Conservation (phyloP, 345 rosid genomes). For the Litchi chinensis region DNA sequence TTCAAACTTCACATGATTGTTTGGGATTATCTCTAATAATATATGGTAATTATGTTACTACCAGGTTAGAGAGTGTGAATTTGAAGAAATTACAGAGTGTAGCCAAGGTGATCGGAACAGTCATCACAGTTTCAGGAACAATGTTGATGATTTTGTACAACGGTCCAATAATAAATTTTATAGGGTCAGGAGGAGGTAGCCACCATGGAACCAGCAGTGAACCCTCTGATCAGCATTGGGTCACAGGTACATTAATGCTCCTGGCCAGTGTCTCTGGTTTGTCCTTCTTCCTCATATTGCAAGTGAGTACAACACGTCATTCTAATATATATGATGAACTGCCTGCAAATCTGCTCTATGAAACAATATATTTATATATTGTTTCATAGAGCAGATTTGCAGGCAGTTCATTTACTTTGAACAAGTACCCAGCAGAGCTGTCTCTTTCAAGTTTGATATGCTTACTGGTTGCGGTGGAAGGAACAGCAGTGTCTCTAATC, state of each 20-base stretch:
- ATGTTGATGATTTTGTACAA: constrained; percentile 94
- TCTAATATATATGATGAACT: too few species aligned
- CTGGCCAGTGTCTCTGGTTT: constrained; percentile 61
- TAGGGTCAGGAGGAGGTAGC: constrained; percentile 35
- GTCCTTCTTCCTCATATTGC: constrained; percentile 83
- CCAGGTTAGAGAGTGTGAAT: constrained; percentile 73
- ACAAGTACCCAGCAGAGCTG: constrained; percentile 87
- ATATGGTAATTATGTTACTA: constrained; percentile 6
- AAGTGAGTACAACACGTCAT: constrained; percentile 43
- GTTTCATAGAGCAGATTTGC: constrained; percentile 38
- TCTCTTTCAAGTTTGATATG: constrained; percentile 78
- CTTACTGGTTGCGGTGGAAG: constrained; percentile 65
- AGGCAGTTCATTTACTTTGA: constrained; percentile 79
- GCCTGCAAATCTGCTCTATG: too few species aligned
- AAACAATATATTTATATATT: too few species aligned
- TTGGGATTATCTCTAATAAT: too few species aligned
- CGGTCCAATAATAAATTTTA: constrained; percentile 70
- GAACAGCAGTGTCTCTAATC: constrained; percentile 49
- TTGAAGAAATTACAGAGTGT: constrained; percentile 59
- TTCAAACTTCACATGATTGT: too few species aligned
- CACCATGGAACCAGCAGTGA: constrained; percentile 36
- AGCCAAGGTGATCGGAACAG: constrained; percentile 80
- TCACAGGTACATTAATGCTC: constrained; percentile 65
- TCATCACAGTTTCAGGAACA: constrained; percentile 72
- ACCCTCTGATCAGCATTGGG: constrained; percentile 57